A percentile compares a stretch with the other conserved stretches of the same genome.
phyloP scores from a whole-genome alignment of 768 basidiomycete genomes.

The Lepiota venenata region DNA sequence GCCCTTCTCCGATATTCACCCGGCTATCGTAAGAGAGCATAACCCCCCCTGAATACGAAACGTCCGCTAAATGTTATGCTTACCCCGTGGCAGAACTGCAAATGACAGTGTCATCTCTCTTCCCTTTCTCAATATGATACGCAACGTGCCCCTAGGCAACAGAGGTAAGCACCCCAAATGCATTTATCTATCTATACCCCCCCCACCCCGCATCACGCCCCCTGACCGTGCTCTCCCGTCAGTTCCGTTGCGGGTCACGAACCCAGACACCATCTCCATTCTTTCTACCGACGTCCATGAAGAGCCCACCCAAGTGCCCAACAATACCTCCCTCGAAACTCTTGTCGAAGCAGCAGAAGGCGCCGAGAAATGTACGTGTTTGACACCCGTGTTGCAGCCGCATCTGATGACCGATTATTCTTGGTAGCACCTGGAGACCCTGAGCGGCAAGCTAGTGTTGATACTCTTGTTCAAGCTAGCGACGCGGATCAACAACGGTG shows the following conservation, averaged over 20 bases:
- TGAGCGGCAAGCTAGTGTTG: slow-evolving; percentile 9
- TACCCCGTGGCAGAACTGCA: slow-evolving; percentile 34
- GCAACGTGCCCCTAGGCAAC: slow-evolving; percentile 44
- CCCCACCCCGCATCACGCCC: slow-evolving; percentile 4
- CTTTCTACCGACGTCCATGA: slow-evolving; percentile 27
- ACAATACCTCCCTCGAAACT: slow-evolving; percentile 3
- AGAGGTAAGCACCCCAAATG: slow-evolving; percentile 30
- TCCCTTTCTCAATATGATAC: slow-evolving; percentile 43
- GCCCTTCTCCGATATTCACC: slow-evolving; percentile 1
- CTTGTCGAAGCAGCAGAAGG: slow-evolving; percentile 7
- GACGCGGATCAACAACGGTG: slow-evolving; percentile 10
- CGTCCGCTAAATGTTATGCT: slow-evolving; percentile 16
- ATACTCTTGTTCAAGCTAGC: slow-evolving; percentile 8
- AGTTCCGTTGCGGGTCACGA: slow-evolving; percentile 37
- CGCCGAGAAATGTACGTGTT: slow-evolving; percentile 14
- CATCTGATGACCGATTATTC: background rate
- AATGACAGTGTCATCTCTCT: slow-evolving; percentile 46
- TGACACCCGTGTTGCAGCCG: background rate
- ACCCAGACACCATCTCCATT: slow-evolving; percentile 32
- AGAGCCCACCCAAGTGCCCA: slow-evolving; percentile 13
- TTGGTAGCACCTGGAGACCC: background rate
- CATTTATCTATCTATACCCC: slow-evolving; percentile 5
- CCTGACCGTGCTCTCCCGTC: background rate
- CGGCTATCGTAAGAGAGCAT: slow-evolving; percentile 4
- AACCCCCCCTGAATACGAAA: background rate